Conservation (phyloP, 176 grass and related monocot genomes). For the Chrysopogon serrulatus region DNA sequence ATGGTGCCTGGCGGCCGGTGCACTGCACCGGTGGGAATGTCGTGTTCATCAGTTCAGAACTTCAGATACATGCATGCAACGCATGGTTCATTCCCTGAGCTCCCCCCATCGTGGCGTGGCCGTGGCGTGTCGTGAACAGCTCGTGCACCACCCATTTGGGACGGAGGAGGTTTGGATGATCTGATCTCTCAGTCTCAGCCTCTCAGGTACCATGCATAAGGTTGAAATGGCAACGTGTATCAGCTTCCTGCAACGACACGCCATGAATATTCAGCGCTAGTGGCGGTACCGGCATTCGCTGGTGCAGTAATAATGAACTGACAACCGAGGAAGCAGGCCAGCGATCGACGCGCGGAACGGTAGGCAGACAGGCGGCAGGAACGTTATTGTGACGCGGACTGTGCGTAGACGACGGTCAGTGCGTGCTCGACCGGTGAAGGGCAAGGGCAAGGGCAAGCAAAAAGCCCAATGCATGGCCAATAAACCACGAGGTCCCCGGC, state of each 20-base stretch:
- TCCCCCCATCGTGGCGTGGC: neutral
- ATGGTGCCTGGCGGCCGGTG: neutral
- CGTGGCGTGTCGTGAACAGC: neutral
- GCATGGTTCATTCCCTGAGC: neutral
- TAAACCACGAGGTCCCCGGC: conserved; percentile 5
- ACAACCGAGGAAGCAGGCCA: neutral
- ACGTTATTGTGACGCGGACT: conserved; percentile 16
- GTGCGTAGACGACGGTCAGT: neutral
- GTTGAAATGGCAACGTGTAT: neutral
- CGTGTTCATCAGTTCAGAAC: too few relatives aligned
- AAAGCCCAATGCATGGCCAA: too few relatives aligned
- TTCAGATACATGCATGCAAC: neutral
- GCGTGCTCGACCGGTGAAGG: neutral
- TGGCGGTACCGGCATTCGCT: neutral
- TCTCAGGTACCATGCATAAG: neutral
- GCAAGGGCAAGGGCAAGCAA: too few relatives aligned
- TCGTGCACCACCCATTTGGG: neutral
- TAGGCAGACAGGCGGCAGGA: neutral
- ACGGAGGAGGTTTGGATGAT: neutral
- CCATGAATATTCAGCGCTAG: neutral
- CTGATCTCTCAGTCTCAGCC: neutral
- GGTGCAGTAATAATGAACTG: neutral
- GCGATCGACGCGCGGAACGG: neutral
- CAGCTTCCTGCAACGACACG: neutral
- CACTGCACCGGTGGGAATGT: neutral